Evolutionary conservation across 2,329 filamentous ascomycete species (phyloP), one percentile per base, ranked within the genome.

Genomic region (Pochonia chlamydosporia): DNA sequence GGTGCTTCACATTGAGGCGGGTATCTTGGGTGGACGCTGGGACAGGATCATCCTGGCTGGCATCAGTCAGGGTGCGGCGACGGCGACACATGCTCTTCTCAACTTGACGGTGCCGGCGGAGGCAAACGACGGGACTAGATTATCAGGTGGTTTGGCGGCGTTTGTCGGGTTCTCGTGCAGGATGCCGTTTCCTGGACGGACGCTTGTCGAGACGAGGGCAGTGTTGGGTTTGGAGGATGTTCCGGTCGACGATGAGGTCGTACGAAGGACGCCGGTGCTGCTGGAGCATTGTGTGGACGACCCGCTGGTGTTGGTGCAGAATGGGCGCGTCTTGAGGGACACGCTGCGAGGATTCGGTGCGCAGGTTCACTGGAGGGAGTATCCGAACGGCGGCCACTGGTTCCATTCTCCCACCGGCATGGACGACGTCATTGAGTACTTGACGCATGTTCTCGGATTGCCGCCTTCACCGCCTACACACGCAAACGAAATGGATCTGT

Each of bases 281-380:
- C 55, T 76, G 2, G 63, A 72, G 43, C 73, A 76, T 51, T 74
- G 70, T 43, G 50, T 54, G 1, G 67, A 76, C 40, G 73, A 76
- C 49, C 62, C 65, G 1, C 50, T 71, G 6, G 67, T 75, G 0
- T 53, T 63, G 47, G 52, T 74, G 1, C 51, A 58, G 14, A 58
- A 64, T 5, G 73, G 72, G 0, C 54, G 62, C 8, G 46, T 56
- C 5, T 44, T 73, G 43, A 53, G 63, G 11, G 62, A 69, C 5
- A 58, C 57, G 0, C 54, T 76, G 26, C 33, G 43, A 1, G 50
- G 53, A 1, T 70, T 72, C 28, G 71, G 69, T 0, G 60, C 68
- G 7, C 43, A 59, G 21, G 67, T 73, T 3, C 49, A 53, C 9
- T 72, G 68, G 67, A 66, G 56, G 30, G 65, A 71, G 51, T 75